A percentile compares a stretch with the other conserved stretches of the same genome.
Evolutionary conservation across 306 rosid genomes (phyloP).

Genomic region (Casuarina equisetifolia): DNA sequence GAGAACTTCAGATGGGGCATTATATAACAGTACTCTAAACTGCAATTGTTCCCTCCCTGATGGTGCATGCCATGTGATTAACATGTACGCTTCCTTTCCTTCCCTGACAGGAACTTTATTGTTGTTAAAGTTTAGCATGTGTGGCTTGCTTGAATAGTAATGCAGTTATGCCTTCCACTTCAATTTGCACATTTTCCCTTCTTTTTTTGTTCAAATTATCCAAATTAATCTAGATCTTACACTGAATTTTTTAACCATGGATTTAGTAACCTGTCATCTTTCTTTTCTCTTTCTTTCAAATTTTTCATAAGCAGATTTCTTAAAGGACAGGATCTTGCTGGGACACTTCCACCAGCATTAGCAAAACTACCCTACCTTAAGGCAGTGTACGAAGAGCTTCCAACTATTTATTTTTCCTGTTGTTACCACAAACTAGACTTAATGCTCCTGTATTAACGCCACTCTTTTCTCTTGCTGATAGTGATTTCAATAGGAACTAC

Average conservation of each 20-base stretch:
- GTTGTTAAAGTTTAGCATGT: neutral
- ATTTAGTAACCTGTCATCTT: neutral
- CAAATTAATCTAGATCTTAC: too few relatives aligned
- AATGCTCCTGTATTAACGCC: neutral
- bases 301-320: neutral
- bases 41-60: constrained; percentile 23
- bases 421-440: neutral
- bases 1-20: constrained; percentile 12
- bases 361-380: constrained; percentile 33
- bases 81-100: constrained; percentile 5
- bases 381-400: constrained; percentile 26
- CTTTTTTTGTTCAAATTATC: too few relatives aligned
- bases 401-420: neutral
- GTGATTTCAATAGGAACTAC: constrained; percentile 30
- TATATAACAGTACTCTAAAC: constrained; percentile 21
- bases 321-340: constrained; percentile 33
- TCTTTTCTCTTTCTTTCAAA: neutral
- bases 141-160: too few relatives aligned
- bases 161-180: too few relatives aligned
- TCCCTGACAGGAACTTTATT: too few relatives aligned
- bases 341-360: constrained; percentile 32
- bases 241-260: neutral
- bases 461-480: constrained; percentile 3
- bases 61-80: constrained; percentile 24
- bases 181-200: too few relatives aligned